Percentiles rank a stretch among this genome's conserved stretches.
Evolutionary conservation across 2,329 filamentous ascomycete genomes (phyloP).

Genomic region (Didymosphaeria variabile): DNA sequence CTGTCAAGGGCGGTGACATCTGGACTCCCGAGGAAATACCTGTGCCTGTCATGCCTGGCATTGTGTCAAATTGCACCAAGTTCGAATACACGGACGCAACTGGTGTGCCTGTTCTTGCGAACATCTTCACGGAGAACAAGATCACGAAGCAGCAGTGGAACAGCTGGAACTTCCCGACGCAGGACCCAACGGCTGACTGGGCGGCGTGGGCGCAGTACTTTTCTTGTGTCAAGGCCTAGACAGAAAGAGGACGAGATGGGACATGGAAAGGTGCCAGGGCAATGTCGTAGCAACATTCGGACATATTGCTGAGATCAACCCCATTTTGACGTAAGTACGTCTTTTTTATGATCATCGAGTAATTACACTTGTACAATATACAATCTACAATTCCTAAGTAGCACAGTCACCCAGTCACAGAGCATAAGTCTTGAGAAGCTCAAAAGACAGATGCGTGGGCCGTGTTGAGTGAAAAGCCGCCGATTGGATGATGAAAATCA

Average conservation of each 20-base stretch:
- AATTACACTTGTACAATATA: too few relatives aligned
- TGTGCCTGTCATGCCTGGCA: conserved; percentile 42
- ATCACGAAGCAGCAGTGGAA: conserved; percentile 32
- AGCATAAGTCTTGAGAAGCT: too few relatives aligned
- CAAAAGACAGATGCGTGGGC: too few relatives aligned
- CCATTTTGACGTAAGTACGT: too few relatives aligned
- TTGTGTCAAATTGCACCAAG: conserved; percentile 37
- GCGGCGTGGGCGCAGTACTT: conserved; percentile 28
- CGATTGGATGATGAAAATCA: too few relatives aligned
- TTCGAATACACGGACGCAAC: conserved; percentile 36
- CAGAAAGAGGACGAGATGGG: background rate
- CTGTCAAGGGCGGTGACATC: conserved; percentile 30
- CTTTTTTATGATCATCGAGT: too few relatives aligned
- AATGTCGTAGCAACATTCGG: too few relatives aligned
- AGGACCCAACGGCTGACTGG: conserved; percentile 22
- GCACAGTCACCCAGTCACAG: too few relatives aligned
- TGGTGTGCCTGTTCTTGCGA: conserved; percentile 21
- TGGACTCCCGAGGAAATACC: conserved; percentile 30
- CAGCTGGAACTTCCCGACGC: conserved; percentile 26
- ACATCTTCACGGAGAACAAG: conserved; percentile 18
- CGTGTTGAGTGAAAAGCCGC: too few relatives aligned
- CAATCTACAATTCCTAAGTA: too few relatives aligned
- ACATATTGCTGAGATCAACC: too few relatives aligned
- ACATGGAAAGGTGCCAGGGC: background rate
- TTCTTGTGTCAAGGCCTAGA: conserved; percentile 26